Base-by-base conservation (phyloP, 306 rosid genomes). In the Elaeagnus macrophylla region DNA sequence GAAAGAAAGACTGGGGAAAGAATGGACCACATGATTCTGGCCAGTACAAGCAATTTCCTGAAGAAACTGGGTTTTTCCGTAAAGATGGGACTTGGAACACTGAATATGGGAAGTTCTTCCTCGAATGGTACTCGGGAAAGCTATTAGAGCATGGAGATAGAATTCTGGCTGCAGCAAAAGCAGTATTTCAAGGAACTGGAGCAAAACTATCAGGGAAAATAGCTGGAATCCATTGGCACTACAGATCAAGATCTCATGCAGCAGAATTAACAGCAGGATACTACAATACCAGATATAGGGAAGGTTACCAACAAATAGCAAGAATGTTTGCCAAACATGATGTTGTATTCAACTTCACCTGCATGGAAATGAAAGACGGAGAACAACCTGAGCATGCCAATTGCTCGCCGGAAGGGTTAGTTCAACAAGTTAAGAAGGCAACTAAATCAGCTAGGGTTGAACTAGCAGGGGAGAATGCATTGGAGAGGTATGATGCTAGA, bases 161-260 rank as follows among this genome's bases (percentile, higher is more conserved):
- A 16, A 75, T 90, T 60, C 75, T 90, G 11, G 60, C 72, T 44
- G 77, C 97, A 6, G 91, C 97, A 6, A 73, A 74, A 67, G 73
- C 67, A 43, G 74, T 86, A 57, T 90, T 83, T 75, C 73, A 72
- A 45, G 68, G 78, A 52, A 72, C 72, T 15, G 86, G 84, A 14
- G 86, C 79, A 14, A 90, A 78, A 69, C 81, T 90, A 16, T 86
- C 97, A 0, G 93, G 77, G 25, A 90, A 90, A 75, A 36, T 86
- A 9, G 97, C 97, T 0, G 96, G 97, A 60, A 86, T 91, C 41
- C 97, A 86, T 61, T 90, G 97, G 97, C 97, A 90, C 54, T 90
- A 86, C 56, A 58, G 66, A 35, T 41, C 94, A 53, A 77, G 89
- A 56, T 82, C 97, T 6, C 96, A 91, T 8, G 97, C 96, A 1